Evolutionary conservation across 371 early-diverging fungal species (phyloP).

Genomic region (Batkoa obscura): DNA sequence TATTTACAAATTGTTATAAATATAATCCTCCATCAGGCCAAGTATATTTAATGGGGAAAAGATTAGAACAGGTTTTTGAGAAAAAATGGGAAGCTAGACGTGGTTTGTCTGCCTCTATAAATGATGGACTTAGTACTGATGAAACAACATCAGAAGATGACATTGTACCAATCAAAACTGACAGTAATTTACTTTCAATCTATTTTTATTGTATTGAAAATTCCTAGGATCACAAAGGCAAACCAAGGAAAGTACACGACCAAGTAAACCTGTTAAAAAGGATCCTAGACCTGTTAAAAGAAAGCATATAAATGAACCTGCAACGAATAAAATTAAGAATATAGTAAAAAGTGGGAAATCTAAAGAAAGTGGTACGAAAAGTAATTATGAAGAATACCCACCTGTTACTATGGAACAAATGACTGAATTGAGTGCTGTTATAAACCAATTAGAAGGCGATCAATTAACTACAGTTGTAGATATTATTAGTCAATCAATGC

Average conservation of each 20-base stretch:
- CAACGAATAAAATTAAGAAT: too few relatives aligned
- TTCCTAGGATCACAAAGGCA: too few relatives aligned
- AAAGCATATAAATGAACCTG: not conserved
- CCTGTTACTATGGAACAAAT: constrained; percentile 79
- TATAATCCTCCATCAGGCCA: constrained; percentile 85
- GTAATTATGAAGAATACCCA: too few relatives aligned
- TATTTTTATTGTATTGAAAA: too few relatives aligned
- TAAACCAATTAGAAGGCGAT: constrained; percentile 56
- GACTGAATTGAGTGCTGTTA: constrained; percentile 64
- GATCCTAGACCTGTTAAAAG: not conserved
- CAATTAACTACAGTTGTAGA: constrained; percentile 54
- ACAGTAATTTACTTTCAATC: too few relatives aligned
- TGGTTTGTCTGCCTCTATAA: not conserved
- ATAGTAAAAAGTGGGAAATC: too few relatives aligned
- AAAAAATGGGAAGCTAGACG: constrained; percentile 43
- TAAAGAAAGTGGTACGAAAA: too few relatives aligned
- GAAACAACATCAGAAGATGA: not conserved
- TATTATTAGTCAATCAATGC: constrained; percentile 73
- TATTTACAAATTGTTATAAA: constrained; percentile 82
- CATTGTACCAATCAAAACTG: not conserved
- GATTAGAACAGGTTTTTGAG: constrained; percentile 70
- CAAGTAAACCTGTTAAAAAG: too few relatives aligned
- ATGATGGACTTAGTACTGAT: constrained; percentile 5
- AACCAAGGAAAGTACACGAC: too few relatives aligned
- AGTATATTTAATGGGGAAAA: constrained; percentile 65